Evolutionary conservation across 2,329 filamentous ascomycete genomes (phyloP), one percentile per base, ranked within the genome.

Genomic region (Arthrobotrys sinensis): DNA sequence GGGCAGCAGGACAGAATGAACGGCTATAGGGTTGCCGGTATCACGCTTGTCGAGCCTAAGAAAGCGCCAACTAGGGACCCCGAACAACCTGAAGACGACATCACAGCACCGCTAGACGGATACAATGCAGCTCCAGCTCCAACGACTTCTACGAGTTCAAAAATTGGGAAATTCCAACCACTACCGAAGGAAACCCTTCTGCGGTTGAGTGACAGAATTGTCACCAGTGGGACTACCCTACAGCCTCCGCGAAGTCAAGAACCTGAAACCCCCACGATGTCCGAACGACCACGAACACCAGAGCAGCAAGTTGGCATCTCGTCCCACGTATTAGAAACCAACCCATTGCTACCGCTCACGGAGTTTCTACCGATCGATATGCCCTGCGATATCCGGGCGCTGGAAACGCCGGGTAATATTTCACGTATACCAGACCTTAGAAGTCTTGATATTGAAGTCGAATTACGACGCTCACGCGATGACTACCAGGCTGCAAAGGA

Each of bases 91-190:
- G 52, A 57, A 19, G 19, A 57, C n/a, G 16, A 12, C 10, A 38
- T 57, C 3, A 8, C 50, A 16, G 24, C 16, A 5, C 52, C 32
- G 16, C n/a, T 14, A 12, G 52, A 57, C 32, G 52, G 7, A 57
- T 36, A 32, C 8, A 12, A 57, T 6, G 8, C n/a, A 38, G 3
- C 52, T 7, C 7, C 10, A 7, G 32, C 32, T 21, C 6, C 7
- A 34, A 6, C 7, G 10, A 14, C 40, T 45, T 45, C 52, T 12
- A 6, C 16, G 19, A 34, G 28, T 32, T n/a, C 52, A 1, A 57
- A 38, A 14, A 12, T 57, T 4, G 36, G 40, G 19, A 63, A 63
- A 43, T 60, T 63, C 4, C 14, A 45, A 32, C 57, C 38, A n/a
- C 14, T 64, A 11, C 60, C 40, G 3, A 36, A 4, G 24, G 1